Percentiles rank a stretch among this genome's conserved stretches.
These are phyloP conservation scores for Eucalyptus erythrocorys DNA, from an alignment of 345 rosid genomes.

Conservation along the genomic window DNA sequence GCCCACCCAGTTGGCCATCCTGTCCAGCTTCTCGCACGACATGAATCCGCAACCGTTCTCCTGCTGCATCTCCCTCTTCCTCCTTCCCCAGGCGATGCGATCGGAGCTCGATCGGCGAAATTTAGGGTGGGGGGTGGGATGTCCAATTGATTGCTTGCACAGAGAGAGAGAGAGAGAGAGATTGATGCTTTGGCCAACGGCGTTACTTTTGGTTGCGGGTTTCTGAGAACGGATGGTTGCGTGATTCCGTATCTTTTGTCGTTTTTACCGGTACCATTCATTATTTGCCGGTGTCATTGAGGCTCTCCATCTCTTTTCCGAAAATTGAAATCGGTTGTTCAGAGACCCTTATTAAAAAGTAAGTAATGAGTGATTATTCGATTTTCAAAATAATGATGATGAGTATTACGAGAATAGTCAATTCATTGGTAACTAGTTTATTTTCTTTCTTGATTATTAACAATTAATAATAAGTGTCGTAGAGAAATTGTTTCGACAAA, in stretches of 20 bases:
- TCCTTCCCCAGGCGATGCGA: not conserved
- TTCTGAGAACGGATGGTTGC: not conserved
- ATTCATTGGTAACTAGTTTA: not conserved
- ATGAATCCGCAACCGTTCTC: slow-evolving; percentile 27
- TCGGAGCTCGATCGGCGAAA: not conserved
- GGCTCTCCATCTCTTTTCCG: not conserved
- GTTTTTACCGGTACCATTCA: not conserved
- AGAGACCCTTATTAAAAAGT: not conserved
- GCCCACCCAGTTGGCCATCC: slow-evolving; percentile 54
- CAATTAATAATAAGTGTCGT: not conserved
- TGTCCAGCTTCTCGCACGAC: slow-evolving; percentile 53
- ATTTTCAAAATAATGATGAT: not conserved
- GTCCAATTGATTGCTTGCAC: not conserved
- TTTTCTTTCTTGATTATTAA: not conserved
- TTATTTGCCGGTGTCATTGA: not conserved
- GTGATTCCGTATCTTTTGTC: not conserved
- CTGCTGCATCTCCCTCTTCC: not conserved
- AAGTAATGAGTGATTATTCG: not conserved
- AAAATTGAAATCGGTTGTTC: not conserved
- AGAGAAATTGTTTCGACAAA: not conserved
- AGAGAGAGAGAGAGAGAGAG: not conserved
- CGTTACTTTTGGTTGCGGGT: not conserved
- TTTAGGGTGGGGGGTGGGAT: not conserved
- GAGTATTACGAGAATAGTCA: not conserved
- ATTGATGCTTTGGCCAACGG: not conserved